phyloP scores from a whole-genome alignment of 352 stramenopile genomes.

The Thraustotheca clavata region DNA sequence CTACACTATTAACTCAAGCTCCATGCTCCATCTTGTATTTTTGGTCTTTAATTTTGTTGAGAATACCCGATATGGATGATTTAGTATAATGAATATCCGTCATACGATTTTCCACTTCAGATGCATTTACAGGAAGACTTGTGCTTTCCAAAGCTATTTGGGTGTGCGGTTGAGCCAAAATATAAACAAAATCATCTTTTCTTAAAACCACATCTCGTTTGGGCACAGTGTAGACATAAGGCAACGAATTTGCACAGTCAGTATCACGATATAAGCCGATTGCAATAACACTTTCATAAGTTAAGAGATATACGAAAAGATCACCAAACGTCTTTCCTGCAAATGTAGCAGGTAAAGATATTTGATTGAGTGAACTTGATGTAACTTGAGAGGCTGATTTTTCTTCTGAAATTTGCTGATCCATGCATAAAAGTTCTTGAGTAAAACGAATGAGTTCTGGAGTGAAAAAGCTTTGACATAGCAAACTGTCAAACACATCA shows the following conservation, averaged over 20 bases:
- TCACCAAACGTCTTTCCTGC: slow-evolving; percentile 40
- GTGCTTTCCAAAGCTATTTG: slow-evolving; percentile 14
- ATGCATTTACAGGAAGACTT: not conserved
- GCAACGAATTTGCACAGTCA: slow-evolving; percentile 30
- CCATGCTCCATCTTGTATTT: not conserved
- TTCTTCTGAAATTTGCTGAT: slow-evolving; percentile 31
- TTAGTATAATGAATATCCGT: not conserved
- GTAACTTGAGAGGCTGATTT: slow-evolving; percentile 10
- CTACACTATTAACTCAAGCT: no score
- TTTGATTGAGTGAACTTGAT: slow-evolving; percentile 46
- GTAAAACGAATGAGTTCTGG: slow-evolving; percentile 51
- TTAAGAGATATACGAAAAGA: slow-evolving; percentile 40
- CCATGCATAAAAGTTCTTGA: slow-evolving; percentile 52
- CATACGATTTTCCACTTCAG: not conserved
- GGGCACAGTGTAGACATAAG: slow-evolving; percentile 47
- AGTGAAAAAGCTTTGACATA: slow-evolving; percentile 65
- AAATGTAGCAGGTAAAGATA: slow-evolving; percentile 37
- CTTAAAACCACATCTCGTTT: slow-evolving; percentile 34
- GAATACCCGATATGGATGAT: not conserved
- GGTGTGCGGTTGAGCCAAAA: slow-evolving; percentile 38
- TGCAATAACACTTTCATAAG: slow-evolving; percentile 35
- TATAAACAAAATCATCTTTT: slow-evolving; percentile 48
- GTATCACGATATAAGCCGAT: slow-evolving; percentile 46
- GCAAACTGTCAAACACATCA: slow-evolving; percentile 65
- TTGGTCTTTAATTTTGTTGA: slow-evolving; percentile 11